Percentiles rank a stretch among this genome's conserved stretches.
Evolutionary conservation across 345 rosid species (phyloP).

Genomic region (Eucalyptus melliodora): DNA sequence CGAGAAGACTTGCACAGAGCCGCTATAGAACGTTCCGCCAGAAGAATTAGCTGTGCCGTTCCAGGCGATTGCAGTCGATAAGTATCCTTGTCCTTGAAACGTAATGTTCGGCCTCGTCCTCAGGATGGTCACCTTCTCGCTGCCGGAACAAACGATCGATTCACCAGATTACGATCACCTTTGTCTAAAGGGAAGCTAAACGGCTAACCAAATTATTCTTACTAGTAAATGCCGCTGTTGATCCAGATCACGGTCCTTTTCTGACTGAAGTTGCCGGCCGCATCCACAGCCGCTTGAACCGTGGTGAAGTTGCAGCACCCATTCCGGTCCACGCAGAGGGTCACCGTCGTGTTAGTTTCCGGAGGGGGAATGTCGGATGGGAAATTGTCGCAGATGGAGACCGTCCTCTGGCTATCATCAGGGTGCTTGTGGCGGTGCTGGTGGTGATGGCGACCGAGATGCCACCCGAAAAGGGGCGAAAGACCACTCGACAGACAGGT

Average conservation of each 20-base stretch:
- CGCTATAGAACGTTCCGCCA: slow-evolving; percentile 62
- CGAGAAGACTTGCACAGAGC: slow-evolving; percentile 75
- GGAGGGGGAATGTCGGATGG: slow-evolving; percentile 54
- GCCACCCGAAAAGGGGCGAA: neutral
- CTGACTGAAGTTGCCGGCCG: slow-evolving; percentile 35
- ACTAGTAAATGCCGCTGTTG: slow-evolving; percentile 84
- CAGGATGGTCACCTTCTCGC: slow-evolving; percentile 68
- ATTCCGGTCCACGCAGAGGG: slow-evolving; percentile 59
- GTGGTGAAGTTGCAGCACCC: slow-evolving; percentile 88
- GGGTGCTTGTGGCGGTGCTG: neutral
- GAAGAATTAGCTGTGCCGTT: slow-evolving; percentile 76
- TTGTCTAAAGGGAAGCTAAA: neutral
- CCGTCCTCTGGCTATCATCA: slow-evolving; percentile 1
- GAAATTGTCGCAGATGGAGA: slow-evolving; percentile 59
- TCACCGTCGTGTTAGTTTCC: slow-evolving; percentile 51
- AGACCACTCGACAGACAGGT: neutral
- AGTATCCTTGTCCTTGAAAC: slow-evolving; percentile 83
- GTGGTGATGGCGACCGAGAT: neutral
- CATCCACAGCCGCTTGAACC: slow-evolving; percentile 72
- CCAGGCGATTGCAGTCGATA: slow-evolving; percentile 79
- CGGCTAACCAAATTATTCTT: neutral
- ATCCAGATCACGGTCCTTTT: slow-evolving; percentile 68
- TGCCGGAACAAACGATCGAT: neutral
- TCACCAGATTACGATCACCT: neutral
- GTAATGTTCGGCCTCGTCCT: slow-evolving; percentile 63